These are phyloP conservation scores for Diutina sp. DNA, from an alignment of 1,139 yeast genomes.

Conservation along the genomic window DNA sequence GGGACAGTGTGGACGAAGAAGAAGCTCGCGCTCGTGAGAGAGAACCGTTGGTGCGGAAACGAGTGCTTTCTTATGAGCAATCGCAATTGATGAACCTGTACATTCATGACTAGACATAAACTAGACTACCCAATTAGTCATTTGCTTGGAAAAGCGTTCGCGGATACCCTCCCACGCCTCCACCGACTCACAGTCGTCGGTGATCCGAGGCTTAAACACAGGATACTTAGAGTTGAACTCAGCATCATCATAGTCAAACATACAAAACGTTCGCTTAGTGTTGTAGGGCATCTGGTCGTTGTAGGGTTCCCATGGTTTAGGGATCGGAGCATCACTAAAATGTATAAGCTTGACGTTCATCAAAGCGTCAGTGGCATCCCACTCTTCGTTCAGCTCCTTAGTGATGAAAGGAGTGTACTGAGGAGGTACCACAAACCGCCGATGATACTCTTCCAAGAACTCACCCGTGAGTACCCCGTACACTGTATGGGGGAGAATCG, in stretches of 20 bases:
- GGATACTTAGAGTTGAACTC: constrained; percentile 12
- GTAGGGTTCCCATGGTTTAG: constrained; percentile 31
- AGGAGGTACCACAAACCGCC: constrained; percentile 16
- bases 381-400: constrained; percentile 10
- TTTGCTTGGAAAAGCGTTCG: background rate
- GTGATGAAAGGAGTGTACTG: constrained; percentile 19
- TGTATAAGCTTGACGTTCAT: constrained; percentile 19
- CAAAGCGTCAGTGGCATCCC: constrained; percentile 16
- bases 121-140: constrained; percentile 1
- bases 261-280: constrained; percentile 15
- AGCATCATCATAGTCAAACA: constrained; percentile 8
- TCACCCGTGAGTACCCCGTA: constrained; percentile 40
- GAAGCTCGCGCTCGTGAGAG: background rate
- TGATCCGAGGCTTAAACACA: constrained; percentile 7
- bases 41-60: background rate
- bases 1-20: constrained; percentile 17
- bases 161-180: constrained; percentile 17
- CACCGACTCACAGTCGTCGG: constrained; percentile 22
- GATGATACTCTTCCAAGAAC: constrained; percentile 20
- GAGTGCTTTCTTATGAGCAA: constrained; percentile 1
- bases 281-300: constrained; percentile 12
- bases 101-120: background rate
- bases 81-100: constrained; percentile 2
- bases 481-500: constrained; percentile 30
- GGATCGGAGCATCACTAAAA: constrained; percentile 33